Percentiles rank a stretch among this genome's conserved stretches.
Conservation (phyloP, 352 stramenopile genomes). For the Aphanomyces astaci region DNA sequence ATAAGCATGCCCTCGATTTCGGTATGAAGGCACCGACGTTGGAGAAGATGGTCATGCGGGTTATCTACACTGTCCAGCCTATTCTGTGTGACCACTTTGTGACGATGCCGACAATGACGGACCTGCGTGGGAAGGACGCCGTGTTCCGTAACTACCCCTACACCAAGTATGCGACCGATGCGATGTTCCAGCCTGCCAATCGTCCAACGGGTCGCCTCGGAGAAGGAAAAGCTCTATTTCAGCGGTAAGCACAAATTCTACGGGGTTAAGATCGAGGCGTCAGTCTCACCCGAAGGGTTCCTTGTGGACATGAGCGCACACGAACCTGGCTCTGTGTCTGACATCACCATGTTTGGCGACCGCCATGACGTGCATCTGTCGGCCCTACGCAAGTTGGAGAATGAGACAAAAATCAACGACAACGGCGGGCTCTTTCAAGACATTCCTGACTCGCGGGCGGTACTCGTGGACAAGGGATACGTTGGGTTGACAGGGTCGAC, state of each 20-base stretch:
- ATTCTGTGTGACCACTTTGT: background rate
- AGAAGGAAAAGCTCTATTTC: background rate
- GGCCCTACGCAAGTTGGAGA: background rate
- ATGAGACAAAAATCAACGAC: background rate
- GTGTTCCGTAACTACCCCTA: background rate
- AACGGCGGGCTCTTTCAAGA: too few relatives aligned
- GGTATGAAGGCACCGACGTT: background rate
- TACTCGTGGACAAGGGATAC: background rate
- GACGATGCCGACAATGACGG: background rate
- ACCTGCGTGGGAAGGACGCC: background rate
- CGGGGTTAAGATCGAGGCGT: too few relatives aligned
- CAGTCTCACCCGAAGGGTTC: too few relatives aligned
- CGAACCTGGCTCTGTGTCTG: background rate
- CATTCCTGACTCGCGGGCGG: background rate
- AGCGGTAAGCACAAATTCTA: too few relatives aligned
- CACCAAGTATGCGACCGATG: too few relatives aligned
- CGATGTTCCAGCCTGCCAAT: too few relatives aligned
- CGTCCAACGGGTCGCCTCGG: too few relatives aligned
- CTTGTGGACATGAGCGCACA: background rate
- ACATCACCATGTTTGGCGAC: background rate
- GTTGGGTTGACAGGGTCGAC: background rate
- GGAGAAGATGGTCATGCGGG: background rate
- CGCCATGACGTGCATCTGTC: background rate
- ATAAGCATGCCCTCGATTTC: slow-evolving; percentile 15
- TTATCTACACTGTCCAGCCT: background rate